A percentile compares a stretch with the other conserved stretches of the same genome.
Conservation (phyloP, 1,284 basidiomycete species). For the Pisolithus thermaeus region DNA sequence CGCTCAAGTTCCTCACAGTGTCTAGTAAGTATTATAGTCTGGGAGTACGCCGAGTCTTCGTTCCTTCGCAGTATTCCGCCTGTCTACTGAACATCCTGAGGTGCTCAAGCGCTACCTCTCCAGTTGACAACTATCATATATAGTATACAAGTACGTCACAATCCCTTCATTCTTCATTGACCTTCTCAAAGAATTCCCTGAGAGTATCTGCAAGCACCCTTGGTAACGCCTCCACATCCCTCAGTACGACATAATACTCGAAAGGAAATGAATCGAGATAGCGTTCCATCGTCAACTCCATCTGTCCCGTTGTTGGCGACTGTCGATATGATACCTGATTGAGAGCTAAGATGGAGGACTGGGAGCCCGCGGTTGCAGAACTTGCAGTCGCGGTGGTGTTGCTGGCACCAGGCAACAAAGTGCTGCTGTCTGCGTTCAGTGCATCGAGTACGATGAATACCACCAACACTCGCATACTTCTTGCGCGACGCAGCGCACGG, state of each 20-base stretch:
- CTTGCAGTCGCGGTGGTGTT: slow-evolving; percentile 6
- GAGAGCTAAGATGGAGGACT: slow-evolving; percentile 89
- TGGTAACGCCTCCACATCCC: slow-evolving; percentile 88
- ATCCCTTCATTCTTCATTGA: slow-evolving; percentile 42
- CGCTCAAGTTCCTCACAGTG: no score
- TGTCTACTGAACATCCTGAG: no score
- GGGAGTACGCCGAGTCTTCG: no score
- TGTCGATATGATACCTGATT: slow-evolving; percentile 83
- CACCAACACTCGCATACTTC: slow-evolving; percentile 91
- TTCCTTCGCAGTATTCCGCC: no score
- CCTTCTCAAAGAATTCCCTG: slow-evolving; percentile 85
- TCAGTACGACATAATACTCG: slow-evolving; percentile 93
- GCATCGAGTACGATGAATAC: slow-evolving; percentile 97
- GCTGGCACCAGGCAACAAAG: not conserved
- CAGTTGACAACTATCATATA: not conserved
- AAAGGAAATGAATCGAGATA: slow-evolving; percentile 98
- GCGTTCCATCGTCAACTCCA: slow-evolving; percentile 86
- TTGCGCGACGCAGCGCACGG: slow-evolving; percentile 77
- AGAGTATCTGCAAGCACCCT: slow-evolving; percentile 89
- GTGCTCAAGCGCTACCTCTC: no score
- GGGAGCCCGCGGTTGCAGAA: slow-evolving; percentile 19
- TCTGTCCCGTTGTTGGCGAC: slow-evolving; percentile 63
- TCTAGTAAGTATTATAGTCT: no score
- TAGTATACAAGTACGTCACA: not conserved
- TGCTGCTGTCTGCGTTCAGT: slow-evolving; percentile 43